phyloP scores from a whole-genome alignment of 2,329 filamentous ascomycete species.

The Apiospora malaysiana region DNA sequence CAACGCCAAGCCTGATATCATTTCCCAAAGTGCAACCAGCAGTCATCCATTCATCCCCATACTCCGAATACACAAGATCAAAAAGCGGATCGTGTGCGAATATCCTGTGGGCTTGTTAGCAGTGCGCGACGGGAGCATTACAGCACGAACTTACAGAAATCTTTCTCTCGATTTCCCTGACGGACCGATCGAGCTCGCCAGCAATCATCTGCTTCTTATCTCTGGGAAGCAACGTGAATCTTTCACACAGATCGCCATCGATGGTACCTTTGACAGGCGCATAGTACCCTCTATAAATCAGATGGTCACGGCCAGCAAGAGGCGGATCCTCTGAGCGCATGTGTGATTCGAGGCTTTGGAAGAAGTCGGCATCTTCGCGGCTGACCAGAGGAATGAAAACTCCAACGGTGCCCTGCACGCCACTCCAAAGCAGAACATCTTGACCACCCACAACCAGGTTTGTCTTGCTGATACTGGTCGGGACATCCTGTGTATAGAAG shows the following conservation, averaged over 20 bases:
- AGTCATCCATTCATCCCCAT: background rate
- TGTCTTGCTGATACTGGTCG: constrained; percentile 87
- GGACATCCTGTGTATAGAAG: constrained; percentile 90
- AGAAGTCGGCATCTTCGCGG: constrained; percentile 96
- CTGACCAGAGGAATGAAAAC: constrained; percentile 90
- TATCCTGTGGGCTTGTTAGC: constrained; percentile 50
- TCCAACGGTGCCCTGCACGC: constrained; percentile 91
- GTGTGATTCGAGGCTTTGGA: constrained; percentile 90
- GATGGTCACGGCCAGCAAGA: constrained; percentile 88
- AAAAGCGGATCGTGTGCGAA: constrained; percentile 65
- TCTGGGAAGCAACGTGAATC: constrained; percentile 80
- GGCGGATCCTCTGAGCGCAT: constrained; percentile 86
- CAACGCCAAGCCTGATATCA: constrained; percentile 17
- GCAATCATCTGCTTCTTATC: constrained; percentile 97
- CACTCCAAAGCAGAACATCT: constrained; percentile 91
- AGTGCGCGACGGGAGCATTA: background rate
- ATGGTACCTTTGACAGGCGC: constrained; percentile 96
- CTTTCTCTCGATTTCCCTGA: constrained; percentile 94
- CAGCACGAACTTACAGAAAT: constrained; percentile 68
- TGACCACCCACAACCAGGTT: constrained; percentile 89
- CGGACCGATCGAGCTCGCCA: constrained; percentile 86
- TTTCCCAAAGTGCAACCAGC: constrained; percentile 6
- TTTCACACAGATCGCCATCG: constrained; percentile 94
- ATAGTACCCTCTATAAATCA: constrained; percentile 96
- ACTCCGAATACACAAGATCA: constrained; percentile 39